Evolutionary conservation across 1,139 yeast species (phyloP).

Genomic region (Pneumocystis wakefieldiae): DNA sequence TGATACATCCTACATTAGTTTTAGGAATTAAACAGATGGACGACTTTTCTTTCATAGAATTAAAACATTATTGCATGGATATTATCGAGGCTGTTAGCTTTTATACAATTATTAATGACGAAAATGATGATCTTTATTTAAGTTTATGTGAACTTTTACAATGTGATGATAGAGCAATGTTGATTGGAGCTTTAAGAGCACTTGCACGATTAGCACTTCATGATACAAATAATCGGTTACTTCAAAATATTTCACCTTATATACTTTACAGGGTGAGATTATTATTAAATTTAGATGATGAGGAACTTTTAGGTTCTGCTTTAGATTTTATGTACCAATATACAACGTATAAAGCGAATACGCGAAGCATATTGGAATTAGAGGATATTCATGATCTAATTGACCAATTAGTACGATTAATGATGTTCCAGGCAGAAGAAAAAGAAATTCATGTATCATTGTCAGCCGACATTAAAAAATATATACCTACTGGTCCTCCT

Average conservation of each 20-base stretch:
- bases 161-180: conserved; percentile 25
- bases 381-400: not conserved
- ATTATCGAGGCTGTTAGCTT: conserved; percentile 74
- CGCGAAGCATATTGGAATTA: conserved; percentile 15
- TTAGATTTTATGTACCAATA: conserved; percentile 56
- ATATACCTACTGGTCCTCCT: conserved; percentile 49
- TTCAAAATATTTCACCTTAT: conserved; percentile 15
- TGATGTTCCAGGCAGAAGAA: conserved; percentile 6
- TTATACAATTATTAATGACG: conserved; percentile 57
- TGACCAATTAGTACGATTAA: conserved; percentile 1
- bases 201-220: conserved; percentile 27
- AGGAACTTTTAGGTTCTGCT: conserved; percentile 48
- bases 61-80: conserved; percentile 57
- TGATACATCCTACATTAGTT: conserved; percentile 27
- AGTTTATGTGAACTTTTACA: conserved; percentile 14
- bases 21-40: conserved; percentile 33
- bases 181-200: conserved; percentile 27
- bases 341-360: conserved; percentile 35
- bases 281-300: conserved; percentile 32
- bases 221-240: conserved; percentile 23
- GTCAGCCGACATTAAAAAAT: conserved; percentile 17
- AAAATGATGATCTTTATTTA: conserved; percentile 29
- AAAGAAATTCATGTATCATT: not conserved
- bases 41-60: conserved; percentile 38
- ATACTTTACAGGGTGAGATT: conserved; percentile 27